Conservation (phyloP, 163 green algal genomes). For the Coccomyxa subellipsoidea region DNA sequence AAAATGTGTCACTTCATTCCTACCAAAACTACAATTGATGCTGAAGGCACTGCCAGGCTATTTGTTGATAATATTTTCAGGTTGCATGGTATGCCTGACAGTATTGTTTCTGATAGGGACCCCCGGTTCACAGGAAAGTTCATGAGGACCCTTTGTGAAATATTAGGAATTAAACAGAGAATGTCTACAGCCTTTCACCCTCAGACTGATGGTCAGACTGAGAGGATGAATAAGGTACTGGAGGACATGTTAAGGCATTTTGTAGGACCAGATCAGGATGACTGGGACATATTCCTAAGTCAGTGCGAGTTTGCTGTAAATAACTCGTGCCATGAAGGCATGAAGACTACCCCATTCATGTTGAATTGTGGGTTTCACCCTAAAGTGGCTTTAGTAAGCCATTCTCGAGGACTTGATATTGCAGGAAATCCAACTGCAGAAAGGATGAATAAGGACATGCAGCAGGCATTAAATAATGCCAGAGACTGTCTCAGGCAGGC, state of each 20-base stretch:
- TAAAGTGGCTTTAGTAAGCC: not conserved
- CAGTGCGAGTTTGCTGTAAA: not conserved
- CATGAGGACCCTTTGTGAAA: not conserved
- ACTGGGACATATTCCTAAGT: not conserved
- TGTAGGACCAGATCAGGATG: conserved; percentile 5
- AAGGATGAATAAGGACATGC: not conserved
- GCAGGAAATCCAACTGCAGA: not conserved
- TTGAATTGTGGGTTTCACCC: not conserved
- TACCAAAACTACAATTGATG: not conserved
- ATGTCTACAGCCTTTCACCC: not conserved
- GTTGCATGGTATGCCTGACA: not conserved
- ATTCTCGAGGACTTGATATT: not conserved
- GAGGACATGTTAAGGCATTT: not conserved
- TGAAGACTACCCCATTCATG: not conserved
- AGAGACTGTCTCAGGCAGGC: not conserved
- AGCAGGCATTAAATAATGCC: not conserved
- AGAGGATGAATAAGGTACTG: too few species aligned
- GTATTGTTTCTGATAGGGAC: not conserved
- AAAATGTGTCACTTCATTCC: conserved; percentile 8
- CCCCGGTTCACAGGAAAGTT: not conserved
- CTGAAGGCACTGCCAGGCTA: not conserved
- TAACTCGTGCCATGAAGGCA: not conserved
- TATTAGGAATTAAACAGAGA: not conserved
- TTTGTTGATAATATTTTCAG: not conserved
- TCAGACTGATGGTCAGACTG: too few species aligned